Base-by-base conservation (phyloP, 225 moss, liverwort and hornwort genomes). In the Antitrichia curtipendula region DNA sequence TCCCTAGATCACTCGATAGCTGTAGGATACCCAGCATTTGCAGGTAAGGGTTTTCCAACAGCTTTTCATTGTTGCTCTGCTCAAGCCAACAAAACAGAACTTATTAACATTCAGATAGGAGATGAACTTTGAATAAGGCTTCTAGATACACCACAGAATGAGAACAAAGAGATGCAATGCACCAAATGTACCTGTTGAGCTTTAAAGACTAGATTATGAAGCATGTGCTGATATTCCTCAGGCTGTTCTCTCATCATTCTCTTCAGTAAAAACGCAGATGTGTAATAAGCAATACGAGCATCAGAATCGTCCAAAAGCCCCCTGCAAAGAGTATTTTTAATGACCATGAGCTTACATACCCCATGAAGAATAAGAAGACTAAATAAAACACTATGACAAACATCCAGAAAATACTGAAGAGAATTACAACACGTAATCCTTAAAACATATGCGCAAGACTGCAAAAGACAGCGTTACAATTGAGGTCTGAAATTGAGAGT, bases 11-110 rank as follows among this genome's bases (percentile, higher is more conserved):
- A 88, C 88, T 94, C 66, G 96, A 96, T 89, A 98, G 87, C 90
- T 99, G 99, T 45, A 99, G 92, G 49, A 99, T 99, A 69, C 99
- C 99, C 82, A 95, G 92, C 95, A 99, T 95, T 93, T 99, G 99
- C 90, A 99, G 83, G 88, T 97, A 99, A 52, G 99, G 99, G 85
- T 99, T 99, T 89, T 99, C 99, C 96, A 99, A 82, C 31, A 99
- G 92, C 92, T 99, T 99, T 88, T 99, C 99, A 83, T 99, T 99
- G 90, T 99, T 99, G 90, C 99, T 99, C 97, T 99, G 95, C 66
- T 91, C 84, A 84, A 68, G 81, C 57, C 84, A 90, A 88, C 75
- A 85, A 68, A 63, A 34, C 56, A 50, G 79, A 89, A 66, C 47
- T 29, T 89, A 75, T 88, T 80, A 92, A 91, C 70, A 28, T 79